Conservation (phyloP, 306 rosid species). For the Trifolium subterraneum region DNA sequence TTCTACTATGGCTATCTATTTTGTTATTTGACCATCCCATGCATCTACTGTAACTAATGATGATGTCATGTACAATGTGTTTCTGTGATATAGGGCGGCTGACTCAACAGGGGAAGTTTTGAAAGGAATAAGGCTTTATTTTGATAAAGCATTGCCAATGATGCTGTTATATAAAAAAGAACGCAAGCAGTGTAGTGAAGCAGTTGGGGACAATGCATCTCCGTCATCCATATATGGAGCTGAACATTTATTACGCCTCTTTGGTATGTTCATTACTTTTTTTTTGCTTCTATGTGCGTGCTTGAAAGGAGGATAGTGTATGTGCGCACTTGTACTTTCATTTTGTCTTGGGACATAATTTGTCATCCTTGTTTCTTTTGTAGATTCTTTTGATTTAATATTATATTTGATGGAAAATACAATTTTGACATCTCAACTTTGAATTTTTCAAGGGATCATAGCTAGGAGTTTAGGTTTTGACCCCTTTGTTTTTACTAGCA, state of each 20-base stretch:
- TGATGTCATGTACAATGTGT: constrained; percentile 36
- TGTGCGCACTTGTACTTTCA: background rate
- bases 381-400: constrained; percentile 17
- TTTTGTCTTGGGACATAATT: constrained; percentile 7
- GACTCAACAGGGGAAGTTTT: constrained; percentile 81
- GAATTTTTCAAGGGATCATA: background rate
- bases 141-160: constrained; percentile 87
- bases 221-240: constrained; percentile 93
- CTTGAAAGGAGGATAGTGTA: constrained; percentile 29
- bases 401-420: constrained; percentile 23
- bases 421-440: constrained; percentile 5
- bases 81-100: constrained; percentile 60
- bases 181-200: constrained; percentile 80
- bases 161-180: constrained; percentile 91
- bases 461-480: constrained; percentile 16
- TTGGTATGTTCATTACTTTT: constrained; percentile 65
- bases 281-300: constrained; percentile 25
- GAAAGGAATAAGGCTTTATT: constrained; percentile 92
- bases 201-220: constrained; percentile 62
- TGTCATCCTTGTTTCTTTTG: constrained; percentile 12
- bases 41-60: constrained; percentile 19
- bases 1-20: constrained; percentile 35
- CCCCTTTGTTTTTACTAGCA: constrained; percentile 27
- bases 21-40: constrained; percentile 16
- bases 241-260: constrained; percentile 92